A percentile compares a stretch with the other conserved stretches of the same genome.
These are phyloP conservation scores for Eucalyptus cloeziana DNA, from an alignment of 345 rosid species.

Conservation along the genomic window DNA sequence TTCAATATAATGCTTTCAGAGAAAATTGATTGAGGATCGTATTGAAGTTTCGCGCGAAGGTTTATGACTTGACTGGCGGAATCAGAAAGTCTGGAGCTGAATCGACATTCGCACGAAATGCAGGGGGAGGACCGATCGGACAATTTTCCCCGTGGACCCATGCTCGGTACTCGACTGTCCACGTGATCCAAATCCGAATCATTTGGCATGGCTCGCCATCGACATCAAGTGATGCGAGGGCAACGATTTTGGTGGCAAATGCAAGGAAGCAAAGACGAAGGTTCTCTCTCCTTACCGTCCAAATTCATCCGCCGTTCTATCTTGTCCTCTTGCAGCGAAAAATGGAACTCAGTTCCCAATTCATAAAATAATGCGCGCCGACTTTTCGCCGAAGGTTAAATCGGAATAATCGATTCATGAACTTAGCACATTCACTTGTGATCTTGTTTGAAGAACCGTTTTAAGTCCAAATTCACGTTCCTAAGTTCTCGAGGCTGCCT, in stretches of 20 bases:
- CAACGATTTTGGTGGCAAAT: not conserved
- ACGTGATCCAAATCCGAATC: not conserved
- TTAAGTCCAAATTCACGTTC: not conserved
- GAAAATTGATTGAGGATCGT: fast-evolving
- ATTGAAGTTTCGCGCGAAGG: fast-evolving
- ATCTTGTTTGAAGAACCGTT: not conserved
- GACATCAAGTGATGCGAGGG: not conserved
- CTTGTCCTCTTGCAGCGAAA: not conserved
- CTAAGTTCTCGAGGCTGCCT: not conserved
- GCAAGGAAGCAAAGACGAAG: not conserved
- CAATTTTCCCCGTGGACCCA: not conserved
- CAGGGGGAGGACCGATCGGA: fast-evolving
- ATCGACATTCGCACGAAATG: fast-evolving
- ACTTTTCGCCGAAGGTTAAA: not conserved
- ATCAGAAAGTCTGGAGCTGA: fast-evolving
- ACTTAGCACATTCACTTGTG: not conserved
- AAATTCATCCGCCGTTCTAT: not conserved
- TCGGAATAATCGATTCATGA: not conserved
- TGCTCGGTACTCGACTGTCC: not conserved
- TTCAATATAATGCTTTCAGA: fast-evolving
- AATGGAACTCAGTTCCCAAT: not conserved
- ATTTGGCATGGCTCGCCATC: not conserved
- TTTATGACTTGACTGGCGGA: fast-evolving
- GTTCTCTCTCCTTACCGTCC: not conserved
- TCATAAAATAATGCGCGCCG: not conserved